Conservation (phyloP, 768 basidiomycete genomes). For the Leccinum olivaceopallidum region DNA sequence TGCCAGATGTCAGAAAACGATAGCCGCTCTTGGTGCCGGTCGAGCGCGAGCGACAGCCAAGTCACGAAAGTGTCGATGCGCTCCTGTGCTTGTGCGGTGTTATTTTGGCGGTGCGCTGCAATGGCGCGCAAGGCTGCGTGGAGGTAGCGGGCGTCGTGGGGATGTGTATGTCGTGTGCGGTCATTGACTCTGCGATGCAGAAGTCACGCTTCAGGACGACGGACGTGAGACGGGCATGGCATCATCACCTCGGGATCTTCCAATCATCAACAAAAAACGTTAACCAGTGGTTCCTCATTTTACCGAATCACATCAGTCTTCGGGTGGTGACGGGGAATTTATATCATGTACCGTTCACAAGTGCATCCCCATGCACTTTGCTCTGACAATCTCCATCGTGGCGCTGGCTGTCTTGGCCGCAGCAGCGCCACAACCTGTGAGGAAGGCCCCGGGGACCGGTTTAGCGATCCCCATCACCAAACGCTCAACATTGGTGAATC, state of each 20-base stretch:
- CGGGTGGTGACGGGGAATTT: no score
- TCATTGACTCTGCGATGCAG: constrained; percentile 33
- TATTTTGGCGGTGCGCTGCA: constrained; percentile 14
- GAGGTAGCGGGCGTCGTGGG: constrained; percentile 37
- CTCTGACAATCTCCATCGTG: background rate
- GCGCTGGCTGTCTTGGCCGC: constrained; percentile 7
- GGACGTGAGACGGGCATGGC: no score
- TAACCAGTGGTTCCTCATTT: no score
- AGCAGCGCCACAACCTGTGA: constrained; percentile 2
- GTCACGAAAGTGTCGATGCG: constrained; percentile 29
- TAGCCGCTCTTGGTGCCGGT: constrained; percentile 20
- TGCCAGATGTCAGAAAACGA: constrained; percentile 14
- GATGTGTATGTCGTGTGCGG: constrained; percentile 39
- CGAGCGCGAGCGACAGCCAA: constrained; percentile 48
- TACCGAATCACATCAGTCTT: no score
- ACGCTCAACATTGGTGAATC: constrained; percentile 5
- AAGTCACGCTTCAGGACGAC: constrained; percentile 15
- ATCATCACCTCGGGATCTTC: no score
- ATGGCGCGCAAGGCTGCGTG: constrained; percentile 38
- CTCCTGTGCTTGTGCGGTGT: constrained; percentile 17
- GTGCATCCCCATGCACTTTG: background rate
- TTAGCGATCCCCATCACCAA: constrained; percentile 12
- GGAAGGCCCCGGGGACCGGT: background rate
- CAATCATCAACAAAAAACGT: no score
- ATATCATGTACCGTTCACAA: no score